Evolutionary conservation across 2,329 filamentous ascomycete species (phyloP).

Genomic region (Escovopsis sp.): DNA sequence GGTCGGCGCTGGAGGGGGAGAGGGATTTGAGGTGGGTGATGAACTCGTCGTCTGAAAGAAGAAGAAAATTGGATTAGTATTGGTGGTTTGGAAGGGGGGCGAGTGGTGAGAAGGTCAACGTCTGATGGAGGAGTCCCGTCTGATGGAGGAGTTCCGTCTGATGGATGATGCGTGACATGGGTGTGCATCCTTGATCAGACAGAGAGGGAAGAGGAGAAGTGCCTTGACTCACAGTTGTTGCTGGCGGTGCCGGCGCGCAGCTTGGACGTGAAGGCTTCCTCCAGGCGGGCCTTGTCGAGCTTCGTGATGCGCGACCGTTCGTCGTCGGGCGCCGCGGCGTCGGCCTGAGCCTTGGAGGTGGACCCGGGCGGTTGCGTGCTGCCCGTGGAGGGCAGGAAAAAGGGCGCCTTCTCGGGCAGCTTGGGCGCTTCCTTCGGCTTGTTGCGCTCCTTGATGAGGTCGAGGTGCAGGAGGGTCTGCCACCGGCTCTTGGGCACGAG

Average conservation of each 20-base stretch:
- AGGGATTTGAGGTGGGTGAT: slow-evolving; percentile 68
- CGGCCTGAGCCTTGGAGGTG: slow-evolving; percentile 14
- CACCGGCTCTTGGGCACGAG: slow-evolving; percentile 80
- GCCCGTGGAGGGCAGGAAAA: slow-evolving; percentile 67
- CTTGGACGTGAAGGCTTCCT: slow-evolving; percentile 43
- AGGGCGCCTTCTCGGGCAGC: slow-evolving; percentile 82
- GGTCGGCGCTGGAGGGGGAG: slow-evolving; percentile 70
- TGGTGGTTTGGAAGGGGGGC: neutral
- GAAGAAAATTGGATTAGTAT: no score
- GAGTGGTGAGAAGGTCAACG: no score
- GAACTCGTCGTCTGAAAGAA: slow-evolving; percentile 44
- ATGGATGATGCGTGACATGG: no score
- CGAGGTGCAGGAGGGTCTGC: slow-evolving; percentile 87
- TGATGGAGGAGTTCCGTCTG: no score
- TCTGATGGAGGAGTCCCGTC: no score
- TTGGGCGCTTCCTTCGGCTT: slow-evolving; percentile 88
- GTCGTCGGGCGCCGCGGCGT: slow-evolving; percentile 20
- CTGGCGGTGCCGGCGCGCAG: slow-evolving; percentile 37
- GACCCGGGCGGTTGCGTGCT: slow-evolving; percentile 24
- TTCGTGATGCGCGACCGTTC: slow-evolving; percentile 52
- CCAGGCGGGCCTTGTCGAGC: slow-evolving; percentile 41
- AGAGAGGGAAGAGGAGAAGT: no score
- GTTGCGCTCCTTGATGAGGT: slow-evolving; percentile 84
- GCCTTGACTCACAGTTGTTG: slow-evolving; percentile 51
- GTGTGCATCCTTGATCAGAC: no score